These are phyloP conservation scores for Trifolium pratense DNA, from an alignment of 306 rosid genomes.

Conservation along the genomic window DNA sequence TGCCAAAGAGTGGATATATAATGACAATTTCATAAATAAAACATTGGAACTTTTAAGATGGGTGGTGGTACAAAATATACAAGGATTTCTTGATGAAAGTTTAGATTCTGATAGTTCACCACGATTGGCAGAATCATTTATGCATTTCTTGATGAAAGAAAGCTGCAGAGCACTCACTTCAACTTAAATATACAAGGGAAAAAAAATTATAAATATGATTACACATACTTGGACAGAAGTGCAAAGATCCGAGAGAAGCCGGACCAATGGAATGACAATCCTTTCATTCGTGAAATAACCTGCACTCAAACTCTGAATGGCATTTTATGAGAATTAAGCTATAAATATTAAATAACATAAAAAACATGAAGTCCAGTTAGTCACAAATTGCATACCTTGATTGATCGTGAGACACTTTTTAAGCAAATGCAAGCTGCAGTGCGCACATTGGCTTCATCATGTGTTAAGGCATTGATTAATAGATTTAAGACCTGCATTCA, in stretches of 20 bases:
- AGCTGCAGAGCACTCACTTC: slow-evolving; percentile 2
- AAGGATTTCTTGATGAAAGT: not conserved
- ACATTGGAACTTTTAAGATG: not conserved
- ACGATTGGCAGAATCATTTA: not conserved
- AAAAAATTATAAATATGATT: slow-evolving; percentile 28
- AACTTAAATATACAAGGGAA: slow-evolving; percentile 25
- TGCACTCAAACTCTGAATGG: slow-evolving; percentile 88
- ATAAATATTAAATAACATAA: slow-evolving; percentile 14
- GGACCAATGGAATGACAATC: slow-evolving; percentile 76
- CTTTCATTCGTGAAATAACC: slow-evolving; percentile 84
- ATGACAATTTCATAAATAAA: slow-evolving; percentile 31
- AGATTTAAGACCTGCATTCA: slow-evolving; percentile 62
- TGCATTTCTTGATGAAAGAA: slow-evolving; percentile 12
- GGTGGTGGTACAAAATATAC: slow-evolving; percentile 9
- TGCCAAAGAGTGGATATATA: slow-evolving; percentile 12
- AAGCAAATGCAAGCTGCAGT: slow-evolving; percentile 92
- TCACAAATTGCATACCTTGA: slow-evolving; percentile 67
- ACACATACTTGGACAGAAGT: slow-evolving; percentile 79
- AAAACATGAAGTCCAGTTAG: slow-evolving; percentile 35
- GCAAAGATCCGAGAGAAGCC: slow-evolving; percentile 74
- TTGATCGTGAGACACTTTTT: slow-evolving; percentile 85
- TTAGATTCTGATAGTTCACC: not conserved
- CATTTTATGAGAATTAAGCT: slow-evolving; percentile 50
- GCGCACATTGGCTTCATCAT: slow-evolving; percentile 71
- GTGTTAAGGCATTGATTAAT: slow-evolving; percentile 66